These are phyloP conservation scores for Domatiomyces catenatus DNA, from an alignment of 2,329 filamentous ascomycete species.

Conservation along the genomic window DNA sequence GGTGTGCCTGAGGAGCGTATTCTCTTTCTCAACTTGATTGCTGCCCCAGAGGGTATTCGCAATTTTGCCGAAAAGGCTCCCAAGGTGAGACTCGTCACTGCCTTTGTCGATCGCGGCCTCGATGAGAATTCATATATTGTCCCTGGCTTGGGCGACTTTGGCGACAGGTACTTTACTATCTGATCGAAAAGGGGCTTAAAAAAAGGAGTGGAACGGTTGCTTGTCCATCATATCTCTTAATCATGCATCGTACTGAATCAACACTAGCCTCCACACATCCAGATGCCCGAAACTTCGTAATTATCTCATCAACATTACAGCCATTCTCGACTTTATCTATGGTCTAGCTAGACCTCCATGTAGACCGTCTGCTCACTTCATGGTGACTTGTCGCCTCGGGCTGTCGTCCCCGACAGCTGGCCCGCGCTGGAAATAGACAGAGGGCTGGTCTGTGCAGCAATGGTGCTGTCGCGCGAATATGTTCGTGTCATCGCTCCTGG, in stretches of 20 bases:
- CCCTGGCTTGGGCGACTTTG: conserved; percentile 26
- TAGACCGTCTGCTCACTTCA: not conserved
- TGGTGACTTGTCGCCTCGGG: not conserved
- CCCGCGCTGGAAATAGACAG: not conserved
- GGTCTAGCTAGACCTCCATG: too few species aligned
- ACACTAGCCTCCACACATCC: too few species aligned
- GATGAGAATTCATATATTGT: conserved; percentile 77
- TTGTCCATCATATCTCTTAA: too few species aligned
- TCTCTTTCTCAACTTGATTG: conserved; percentile 89
- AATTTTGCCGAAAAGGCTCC: conserved; percentile 85
- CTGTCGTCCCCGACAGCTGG: not conserved
- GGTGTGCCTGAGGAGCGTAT: conserved; percentile 93
- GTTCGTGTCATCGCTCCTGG: not conserved
- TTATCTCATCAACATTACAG: too few species aligned
- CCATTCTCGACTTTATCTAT: too few species aligned
- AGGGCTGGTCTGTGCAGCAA: not conserved
- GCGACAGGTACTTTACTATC: conserved; percentile 22
- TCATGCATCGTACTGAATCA: too few species aligned
- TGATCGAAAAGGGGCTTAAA: not conserved
- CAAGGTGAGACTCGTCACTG: conserved; percentile 77
- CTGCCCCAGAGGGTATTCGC: conserved; percentile 82
- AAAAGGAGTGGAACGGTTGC: too few species aligned
- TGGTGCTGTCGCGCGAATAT: not conserved
- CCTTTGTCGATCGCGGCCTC: conserved; percentile 90
- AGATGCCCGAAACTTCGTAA: too few species aligned